These are phyloP conservation scores for Cryptosporidium andersoni DNA, from an alignment of 169 alveolate species.

Conservation along the genomic window DNA sequence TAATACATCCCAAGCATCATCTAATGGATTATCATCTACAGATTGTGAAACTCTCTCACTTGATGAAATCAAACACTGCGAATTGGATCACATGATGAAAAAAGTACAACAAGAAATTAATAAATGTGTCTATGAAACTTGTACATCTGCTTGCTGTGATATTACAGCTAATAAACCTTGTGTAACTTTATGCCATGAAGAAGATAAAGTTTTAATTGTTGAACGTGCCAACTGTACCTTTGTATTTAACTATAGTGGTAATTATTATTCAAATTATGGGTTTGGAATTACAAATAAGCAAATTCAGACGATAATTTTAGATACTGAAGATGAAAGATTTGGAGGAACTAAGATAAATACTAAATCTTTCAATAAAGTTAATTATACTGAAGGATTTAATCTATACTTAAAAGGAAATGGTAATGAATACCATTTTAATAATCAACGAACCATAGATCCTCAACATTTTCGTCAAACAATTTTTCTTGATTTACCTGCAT, in stretches of 20 bases:
- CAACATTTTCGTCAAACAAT: conserved; percentile 23
- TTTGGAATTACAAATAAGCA: conserved; percentile 39
- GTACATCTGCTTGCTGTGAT: conserved; percentile 46
- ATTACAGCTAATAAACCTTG: conserved; percentile 80
- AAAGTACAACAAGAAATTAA: neutral
- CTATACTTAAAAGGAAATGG: neutral
- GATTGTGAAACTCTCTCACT: conserved; percentile 3
- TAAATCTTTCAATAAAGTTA: neutral
- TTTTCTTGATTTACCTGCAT: conserved; percentile 45
- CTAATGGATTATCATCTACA: neutral
- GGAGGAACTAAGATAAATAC: conserved; percentile 74
- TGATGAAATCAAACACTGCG: neutral
- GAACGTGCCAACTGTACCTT: conserved; percentile 88
- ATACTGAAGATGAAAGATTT: conserved; percentile 76
- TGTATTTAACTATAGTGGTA: conserved; percentile 87
- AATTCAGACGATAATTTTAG: conserved; percentile 52
- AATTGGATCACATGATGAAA: neutral
- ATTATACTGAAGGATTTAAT: conserved; percentile 15
- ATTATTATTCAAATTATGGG: conserved; percentile 48
- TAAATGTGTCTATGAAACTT: neutral
- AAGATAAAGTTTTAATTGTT: conserved; percentile 87
- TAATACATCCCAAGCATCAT: neutral
- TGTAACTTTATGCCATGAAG: conserved; percentile 83
- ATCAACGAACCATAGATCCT: conserved; percentile 10
- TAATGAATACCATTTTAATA: conserved; percentile 2